Evolutionary conservation across 2,329 filamentous ascomycete species (phyloP), one percentile per base, ranked within the genome.

Genomic region (Penicillium sp.): DNA sequence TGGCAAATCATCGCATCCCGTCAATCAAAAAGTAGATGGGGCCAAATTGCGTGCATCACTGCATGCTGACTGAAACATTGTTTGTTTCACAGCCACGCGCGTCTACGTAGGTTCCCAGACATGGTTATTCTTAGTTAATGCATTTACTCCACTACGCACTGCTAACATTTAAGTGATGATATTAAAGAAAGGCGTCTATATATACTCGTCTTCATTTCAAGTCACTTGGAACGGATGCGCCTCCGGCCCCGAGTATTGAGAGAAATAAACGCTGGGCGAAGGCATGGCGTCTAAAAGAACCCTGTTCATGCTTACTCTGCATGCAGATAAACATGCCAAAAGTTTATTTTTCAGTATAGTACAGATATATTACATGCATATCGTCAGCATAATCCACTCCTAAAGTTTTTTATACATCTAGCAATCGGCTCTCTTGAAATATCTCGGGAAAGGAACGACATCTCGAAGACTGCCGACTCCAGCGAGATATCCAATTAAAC

Each of bases 391-490:
- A 9, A 21, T 18, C 20, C 21, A 45, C 6, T 24, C 5, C 30
- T 21, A 45, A 26, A n/a, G 11, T 24, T 6, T 3, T 18, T 11
- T 1, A 40, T 42, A 3, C 40, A 8, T 30, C 30, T 50, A 75
- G 77, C 81, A 75, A 74, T 76, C 83, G 65, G 68, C 82, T 72
- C 72, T 78, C 63, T 81, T 81, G 59, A 71, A 76, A 61, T 75
- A 92, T 64, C 92, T 83, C 48, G 92, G 92, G 68, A 96, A 97
- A 26, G 89, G 83, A 55, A 95, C 89, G 23, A 91, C 83, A 71
- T 97, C 92, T 68, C 91, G 84, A 66, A 97, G 84, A 64, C 90
- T 96, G 62, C 84, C 82, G 40, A 93, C 85, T 9, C 91, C 91
- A 30, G 88, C 84, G 55, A 97, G 79, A 74, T 96, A 96, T 67